Evolutionary conservation across 257 asterid genomes (phyloP).

Genomic region (Lycium ferocissimum): DNA sequence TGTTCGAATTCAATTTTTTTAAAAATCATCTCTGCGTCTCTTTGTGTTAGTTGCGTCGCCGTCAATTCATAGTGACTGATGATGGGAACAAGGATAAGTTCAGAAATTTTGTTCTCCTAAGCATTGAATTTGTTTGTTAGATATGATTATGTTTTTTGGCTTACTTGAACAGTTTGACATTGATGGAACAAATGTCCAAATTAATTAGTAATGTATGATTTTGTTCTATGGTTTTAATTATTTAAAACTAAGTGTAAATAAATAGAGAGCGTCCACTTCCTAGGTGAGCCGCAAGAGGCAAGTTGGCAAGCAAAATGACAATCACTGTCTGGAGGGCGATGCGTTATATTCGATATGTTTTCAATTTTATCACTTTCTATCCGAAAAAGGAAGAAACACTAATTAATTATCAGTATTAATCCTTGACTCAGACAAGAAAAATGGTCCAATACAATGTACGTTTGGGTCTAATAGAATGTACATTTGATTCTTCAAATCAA

Average conservation of each 20-base stretch:
- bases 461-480: slow-evolving; percentile 23
- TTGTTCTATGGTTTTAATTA: not conserved
- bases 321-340: not conserved
- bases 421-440: no score
- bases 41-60: not conserved
- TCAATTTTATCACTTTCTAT: not conserved
- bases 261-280: not conserved
- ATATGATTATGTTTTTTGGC: not conserved
- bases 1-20: not conserved
- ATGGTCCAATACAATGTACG: slow-evolving; percentile 20
- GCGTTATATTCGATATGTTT: not conserved
- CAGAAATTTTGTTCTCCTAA: not conserved
- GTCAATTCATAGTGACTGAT: not conserved
- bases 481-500: not conserved
- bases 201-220: not conserved
- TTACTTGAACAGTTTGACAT: not conserved
- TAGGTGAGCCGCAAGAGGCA: not conserved
- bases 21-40: not conserved
- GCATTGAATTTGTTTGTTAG: not conserved
- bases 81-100: not conserved
- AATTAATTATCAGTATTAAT: not conserved
- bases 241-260: not conserved
- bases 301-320: not conserved
- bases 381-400: not conserved
- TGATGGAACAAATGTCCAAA: not conserved